Conservation (phyloP, 1,284 basidiomycete species). For the Fistulinella cinereoalba region DNA sequence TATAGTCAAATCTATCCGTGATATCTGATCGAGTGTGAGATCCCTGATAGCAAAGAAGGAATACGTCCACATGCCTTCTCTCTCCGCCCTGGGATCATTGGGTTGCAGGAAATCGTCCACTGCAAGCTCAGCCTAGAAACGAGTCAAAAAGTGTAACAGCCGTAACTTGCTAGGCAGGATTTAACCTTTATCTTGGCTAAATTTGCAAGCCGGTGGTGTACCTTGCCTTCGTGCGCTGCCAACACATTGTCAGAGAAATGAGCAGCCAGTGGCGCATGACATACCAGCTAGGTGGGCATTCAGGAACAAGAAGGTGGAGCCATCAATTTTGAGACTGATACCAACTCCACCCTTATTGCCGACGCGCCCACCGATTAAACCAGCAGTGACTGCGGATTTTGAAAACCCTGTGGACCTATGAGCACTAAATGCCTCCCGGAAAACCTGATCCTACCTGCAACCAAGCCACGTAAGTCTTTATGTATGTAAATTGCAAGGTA, state of each 20-base stretch:
- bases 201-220: slow-evolving; percentile 67
- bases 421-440: not conserved
- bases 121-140: slow-evolving; percentile 52
- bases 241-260: slow-evolving; percentile 4
- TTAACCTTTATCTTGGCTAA: slow-evolving; percentile 71
- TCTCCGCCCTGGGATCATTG: slow-evolving; percentile 59
- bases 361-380: slow-evolving; percentile 82
- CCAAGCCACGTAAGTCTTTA: slow-evolving; percentile 57
- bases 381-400: slow-evolving; percentile 75
- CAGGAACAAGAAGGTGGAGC: slow-evolving; percentile 75
- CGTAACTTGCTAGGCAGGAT: not conserved
- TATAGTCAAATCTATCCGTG: slow-evolving; percentile 80
- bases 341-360: slow-evolving; percentile 88
- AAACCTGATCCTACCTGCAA: slow-evolving; percentile 47
- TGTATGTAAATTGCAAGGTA: slow-evolving; percentile 76
- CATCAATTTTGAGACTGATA: slow-evolving; percentile 73
- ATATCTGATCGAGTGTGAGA: slow-evolving; percentile 48
- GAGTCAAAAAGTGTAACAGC: slow-evolving; percentile 5
- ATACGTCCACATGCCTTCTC: slow-evolving; percentile 53
- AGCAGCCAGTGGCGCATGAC: slow-evolving; percentile 9
- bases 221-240: slow-evolving; percentile 73
- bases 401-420: slow-evolving; percentile 51
- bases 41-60: not conserved
- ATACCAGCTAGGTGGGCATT: slow-evolving; percentile 85
- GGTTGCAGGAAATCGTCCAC: slow-evolving; percentile 65